These are phyloP conservation scores for Dictyostelium firmibasis DNA, from an alignment of 78 protist species.

Conservation along the genomic window DNA sequence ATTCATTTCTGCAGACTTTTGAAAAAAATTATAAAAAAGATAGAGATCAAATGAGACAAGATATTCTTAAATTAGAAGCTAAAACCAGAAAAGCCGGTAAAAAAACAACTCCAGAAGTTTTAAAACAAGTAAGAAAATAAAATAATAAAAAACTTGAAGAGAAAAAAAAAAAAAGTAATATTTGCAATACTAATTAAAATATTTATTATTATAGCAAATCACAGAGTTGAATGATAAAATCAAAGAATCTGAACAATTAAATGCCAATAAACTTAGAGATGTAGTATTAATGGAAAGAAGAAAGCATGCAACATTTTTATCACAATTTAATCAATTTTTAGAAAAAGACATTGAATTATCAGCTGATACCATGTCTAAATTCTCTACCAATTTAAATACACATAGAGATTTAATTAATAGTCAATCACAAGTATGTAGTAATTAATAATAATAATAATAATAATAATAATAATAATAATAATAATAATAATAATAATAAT, in stretches of 20 bases:
- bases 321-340: slow-evolving; percentile 73
- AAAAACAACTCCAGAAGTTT: slow-evolving; percentile 72
- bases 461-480: too few relatives aligned
- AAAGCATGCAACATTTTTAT: slow-evolving; percentile 69
- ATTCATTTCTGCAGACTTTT: background rate
- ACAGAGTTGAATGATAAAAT: slow-evolving; percentile 76
- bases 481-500: too few relatives aligned
- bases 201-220: slow-evolving; percentile 20
- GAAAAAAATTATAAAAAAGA: slow-evolving; percentile 78
- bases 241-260: slow-evolving; percentile 74
- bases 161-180: too few relatives aligned
- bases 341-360: slow-evolving; percentile 60
- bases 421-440: slow-evolving; percentile 44
- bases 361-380: slow-evolving; percentile 18
- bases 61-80: slow-evolving; percentile 67
- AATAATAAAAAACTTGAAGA: background rate
- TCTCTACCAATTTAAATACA: background rate
- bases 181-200: background rate
- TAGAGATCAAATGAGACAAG: slow-evolving; percentile 76
- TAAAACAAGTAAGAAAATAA: slow-evolving; percentile 30
- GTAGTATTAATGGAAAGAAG: slow-evolving; percentile 74
- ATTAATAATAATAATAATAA: background rate
- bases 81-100: slow-evolving; percentile 79
- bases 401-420: slow-evolving; percentile 61
- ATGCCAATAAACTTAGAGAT: slow-evolving; percentile 67